A percentile compares a stretch with the other conserved stretches of the same genome.
phyloP scores from a whole-genome alignment of 2,329 filamentous ascomycete species.

The Hortaea sp. region DNA sequence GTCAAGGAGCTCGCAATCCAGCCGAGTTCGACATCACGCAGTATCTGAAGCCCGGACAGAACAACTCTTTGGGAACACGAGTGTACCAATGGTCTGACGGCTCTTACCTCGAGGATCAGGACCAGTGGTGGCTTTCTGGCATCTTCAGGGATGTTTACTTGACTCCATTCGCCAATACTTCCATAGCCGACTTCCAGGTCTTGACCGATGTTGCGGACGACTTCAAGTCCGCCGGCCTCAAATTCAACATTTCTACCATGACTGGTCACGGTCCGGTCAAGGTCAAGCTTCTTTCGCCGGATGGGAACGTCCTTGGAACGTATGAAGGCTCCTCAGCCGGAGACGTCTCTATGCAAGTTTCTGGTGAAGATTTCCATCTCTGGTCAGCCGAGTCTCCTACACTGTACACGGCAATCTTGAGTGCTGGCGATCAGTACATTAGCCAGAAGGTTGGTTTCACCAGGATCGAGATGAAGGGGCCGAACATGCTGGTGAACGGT shows the following conservation, averaged over 20 bases:
- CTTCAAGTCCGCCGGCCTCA: slow-evolving; percentile 42
- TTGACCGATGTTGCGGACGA: slow-evolving; percentile 44
- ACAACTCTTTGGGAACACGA: slow-evolving; percentile 51
- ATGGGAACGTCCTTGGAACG: no score
- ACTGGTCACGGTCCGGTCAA: slow-evolving; percentile 21
- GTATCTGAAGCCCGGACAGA: slow-evolving; percentile 33
- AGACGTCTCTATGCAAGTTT: no score
- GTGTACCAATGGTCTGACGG: slow-evolving; percentile 64
- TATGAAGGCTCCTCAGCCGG: no score
- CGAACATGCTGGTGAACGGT: slow-evolving; percentile 54
- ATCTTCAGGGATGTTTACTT: slow-evolving; percentile 61
- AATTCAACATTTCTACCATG: slow-evolving; percentile 32
- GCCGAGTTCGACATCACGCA: slow-evolving; percentile 58
- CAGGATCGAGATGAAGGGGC: slow-evolving; percentile 52
- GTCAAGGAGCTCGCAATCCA: slow-evolving; percentile 58
- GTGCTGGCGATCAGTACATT: slow-evolving; percentile 28
- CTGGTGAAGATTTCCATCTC: not conserved
- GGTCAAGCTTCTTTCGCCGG: not conserved
- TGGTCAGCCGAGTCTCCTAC: slow-evolving; percentile 60
- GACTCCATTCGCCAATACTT: slow-evolving; percentile 41
- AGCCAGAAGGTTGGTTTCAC: slow-evolving; percentile 53
- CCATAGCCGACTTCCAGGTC: slow-evolving; percentile 43
- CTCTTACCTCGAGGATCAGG: slow-evolving; percentile 26
- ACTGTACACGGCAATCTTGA: slow-evolving; percentile 37
- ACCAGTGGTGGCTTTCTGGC: slow-evolving; percentile 21